Percentiles rank a stretch among this genome's conserved stretches.
phyloP scores from a whole-genome alignment of 2,329 filamentous ascomycete genomes.

The Diaporthe australafricana region DNA sequence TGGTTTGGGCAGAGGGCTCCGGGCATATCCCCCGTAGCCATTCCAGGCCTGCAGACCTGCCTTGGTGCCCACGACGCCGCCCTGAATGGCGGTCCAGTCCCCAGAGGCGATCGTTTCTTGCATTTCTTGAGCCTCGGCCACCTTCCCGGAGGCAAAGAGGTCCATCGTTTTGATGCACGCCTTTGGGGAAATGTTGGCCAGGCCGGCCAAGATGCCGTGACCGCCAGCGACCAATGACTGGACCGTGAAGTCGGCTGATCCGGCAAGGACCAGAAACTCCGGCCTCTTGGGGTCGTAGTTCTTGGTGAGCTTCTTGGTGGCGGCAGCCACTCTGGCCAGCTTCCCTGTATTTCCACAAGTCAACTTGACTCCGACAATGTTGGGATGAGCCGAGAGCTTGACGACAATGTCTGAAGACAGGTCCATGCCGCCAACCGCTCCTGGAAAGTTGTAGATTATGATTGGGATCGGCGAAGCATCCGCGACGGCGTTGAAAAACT shows the following conservation, averaged over 20 bases:
- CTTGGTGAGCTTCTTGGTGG: conserved; percentile 58
- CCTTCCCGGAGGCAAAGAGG: conserved; percentile 68
- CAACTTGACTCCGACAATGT: conserved; percentile 76
- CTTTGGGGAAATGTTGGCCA: conserved; percentile 78
- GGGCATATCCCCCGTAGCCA: conserved; percentile 70
- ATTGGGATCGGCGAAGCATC: conserved; percentile 72
- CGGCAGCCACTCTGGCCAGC: conserved; percentile 71
- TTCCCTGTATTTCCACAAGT: conserved; percentile 80
- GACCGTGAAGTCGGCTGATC: conserved; percentile 78
- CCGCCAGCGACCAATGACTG: conserved; percentile 76
- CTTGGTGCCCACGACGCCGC: conserved; percentile 79
- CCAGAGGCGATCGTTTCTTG: conserved; percentile 75
- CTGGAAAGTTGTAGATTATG: conserved; percentile 78
- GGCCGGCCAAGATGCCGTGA: conserved; percentile 77
- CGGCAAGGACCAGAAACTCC: conserved; percentile 77
- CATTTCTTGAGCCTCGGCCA: conserved; percentile 70
- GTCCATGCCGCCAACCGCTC: conserved; percentile 72
- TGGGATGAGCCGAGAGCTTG: conserved; percentile 69
- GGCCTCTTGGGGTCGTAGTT: conserved; percentile 50
- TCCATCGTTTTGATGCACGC: conserved; percentile 72
- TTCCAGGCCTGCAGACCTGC: conserved; percentile 73
- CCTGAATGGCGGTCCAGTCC: conserved; percentile 79
- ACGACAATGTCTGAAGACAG: conserved; percentile 73
- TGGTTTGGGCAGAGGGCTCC: conserved; percentile 63
- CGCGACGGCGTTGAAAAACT: conserved; percentile 76